phyloP scores from a whole-genome alignment of 2,329 filamentous ascomycete species.

The Xylaria sp. region DNA sequence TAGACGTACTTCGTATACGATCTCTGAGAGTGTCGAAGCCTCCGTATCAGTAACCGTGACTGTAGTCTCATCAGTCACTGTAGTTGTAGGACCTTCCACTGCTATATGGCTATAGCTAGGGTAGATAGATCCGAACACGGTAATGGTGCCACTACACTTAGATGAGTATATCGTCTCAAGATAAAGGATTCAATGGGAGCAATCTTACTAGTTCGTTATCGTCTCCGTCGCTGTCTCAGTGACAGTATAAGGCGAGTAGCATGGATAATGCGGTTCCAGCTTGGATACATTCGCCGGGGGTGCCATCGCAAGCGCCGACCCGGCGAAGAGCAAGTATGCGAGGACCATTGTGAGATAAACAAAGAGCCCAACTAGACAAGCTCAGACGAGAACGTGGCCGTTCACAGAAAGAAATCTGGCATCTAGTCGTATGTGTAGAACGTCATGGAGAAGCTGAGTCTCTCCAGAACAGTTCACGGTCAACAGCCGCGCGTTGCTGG shows the following conservation, averaged over 20 bases:
- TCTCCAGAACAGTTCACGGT: slow-evolving; percentile 1
- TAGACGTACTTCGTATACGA: slow-evolving; percentile 11
- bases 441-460: slow-evolving; percentile 2
- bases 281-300: slow-evolving; percentile 17
- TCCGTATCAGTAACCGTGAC: slow-evolving; percentile 15
- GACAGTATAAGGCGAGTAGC: slow-evolving; percentile 15
- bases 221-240: slow-evolving; percentile 25
- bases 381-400: not conserved
- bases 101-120: slow-evolving; percentile 13
- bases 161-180: slow-evolving; percentile 5
- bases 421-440: not conserved
- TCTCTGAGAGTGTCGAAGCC: slow-evolving; percentile 10
- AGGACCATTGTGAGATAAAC: slow-evolving; percentile 24
- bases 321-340: slow-evolving; percentile 17
- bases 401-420: slow-evolving; percentile 4
- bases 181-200: slow-evolving; percentile 10
- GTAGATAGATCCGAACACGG: slow-evolving; percentile 18
- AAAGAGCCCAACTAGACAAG: not conserved
- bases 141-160: slow-evolving; percentile 19
- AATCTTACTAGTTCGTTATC: slow-evolving; percentile 20
- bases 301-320: slow-evolving; percentile 23
- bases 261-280: slow-evolving; percentile 18
- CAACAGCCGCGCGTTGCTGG: not conserved
- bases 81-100: slow-evolving; percentile 7
- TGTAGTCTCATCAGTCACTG: slow-evolving; percentile 18